A percentile compares a stretch with the other conserved stretches of the same genome.
Conservation (phyloP, 2,329 filamentous ascomycete genomes). For the Trichoderma sp. region DNA sequence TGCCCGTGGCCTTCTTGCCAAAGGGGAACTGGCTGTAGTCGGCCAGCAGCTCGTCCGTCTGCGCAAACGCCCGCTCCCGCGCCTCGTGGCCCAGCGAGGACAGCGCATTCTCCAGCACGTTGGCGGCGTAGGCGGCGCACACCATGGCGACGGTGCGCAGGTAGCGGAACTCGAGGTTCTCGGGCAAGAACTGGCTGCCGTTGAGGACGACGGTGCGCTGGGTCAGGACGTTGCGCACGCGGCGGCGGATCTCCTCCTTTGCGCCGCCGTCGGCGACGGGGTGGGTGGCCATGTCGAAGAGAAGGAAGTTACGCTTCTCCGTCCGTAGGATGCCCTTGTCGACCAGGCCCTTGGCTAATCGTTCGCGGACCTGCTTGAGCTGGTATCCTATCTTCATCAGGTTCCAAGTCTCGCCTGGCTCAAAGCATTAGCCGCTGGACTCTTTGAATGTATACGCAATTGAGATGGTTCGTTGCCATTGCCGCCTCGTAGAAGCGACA, state of each 20-base stretch:
- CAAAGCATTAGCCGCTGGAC: neutral
- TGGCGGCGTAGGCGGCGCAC: conserved; percentile 95
- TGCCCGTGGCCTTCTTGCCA: conserved; percentile 74
- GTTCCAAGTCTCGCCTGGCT: conserved; percentile 94
- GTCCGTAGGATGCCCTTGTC: conserved; percentile 98
- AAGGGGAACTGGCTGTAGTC: conserved; percentile 99
- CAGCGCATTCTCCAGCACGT: conserved; percentile 97
- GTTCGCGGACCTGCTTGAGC: conserved; percentile 97
- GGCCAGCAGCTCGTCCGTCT: conserved; percentile 92
- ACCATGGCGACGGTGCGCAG: conserved; percentile 93
- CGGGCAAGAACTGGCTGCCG: conserved; percentile 83
- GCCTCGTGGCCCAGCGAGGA: conserved; percentile 92
- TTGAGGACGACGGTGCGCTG: conserved; percentile 92
- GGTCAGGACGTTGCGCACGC: conserved; percentile 89
- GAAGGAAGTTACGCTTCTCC: conserved; percentile 98
- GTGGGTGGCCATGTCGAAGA: conserved; percentile 99
- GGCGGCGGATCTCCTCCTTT: conserved; percentile 94
- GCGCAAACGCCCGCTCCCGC: conserved; percentile 89
- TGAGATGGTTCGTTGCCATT: conserved; percentile 4
- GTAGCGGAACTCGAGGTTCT: conserved; percentile 92
- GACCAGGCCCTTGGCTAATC: conserved; percentile 93
- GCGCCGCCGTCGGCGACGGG: conserved; percentile 94
- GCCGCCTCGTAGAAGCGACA: neutral
- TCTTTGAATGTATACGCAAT: neutral
- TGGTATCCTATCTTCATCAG: conserved; percentile 99